Conservation (phyloP, 495 filamentous ascomycete species). For the Penicillium verhagenii region DNA sequence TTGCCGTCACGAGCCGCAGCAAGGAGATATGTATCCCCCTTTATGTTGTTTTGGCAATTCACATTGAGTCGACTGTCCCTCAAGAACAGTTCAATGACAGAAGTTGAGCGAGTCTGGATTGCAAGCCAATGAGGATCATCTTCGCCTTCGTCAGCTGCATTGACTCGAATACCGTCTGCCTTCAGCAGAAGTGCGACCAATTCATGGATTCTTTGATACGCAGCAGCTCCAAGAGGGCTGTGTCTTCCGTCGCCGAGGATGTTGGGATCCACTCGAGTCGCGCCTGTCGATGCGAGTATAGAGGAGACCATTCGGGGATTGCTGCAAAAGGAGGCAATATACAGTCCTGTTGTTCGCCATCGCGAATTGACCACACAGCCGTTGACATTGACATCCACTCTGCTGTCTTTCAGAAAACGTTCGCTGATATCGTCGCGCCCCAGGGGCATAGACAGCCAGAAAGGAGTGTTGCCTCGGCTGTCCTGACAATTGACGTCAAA, state of each 20-base stretch:
- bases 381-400: not conserved
- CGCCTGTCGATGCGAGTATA: not conserved
- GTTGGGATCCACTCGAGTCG: not conserved
- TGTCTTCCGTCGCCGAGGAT: not conserved
- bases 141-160: slow-evolving; percentile 4
- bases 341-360: not conserved
- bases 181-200: not conserved
- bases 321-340: not conserved
- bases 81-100: slow-evolving; percentile 4
- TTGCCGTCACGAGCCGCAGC: slow-evolving; percentile 2
- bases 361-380: too few relatives aligned
- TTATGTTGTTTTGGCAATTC: slow-evolving; percentile 11
- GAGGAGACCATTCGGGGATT: not conserved
- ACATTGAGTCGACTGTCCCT: slow-evolving; percentile 7
- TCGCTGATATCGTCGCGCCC: not conserved
- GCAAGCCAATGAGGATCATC: slow-evolving; percentile 9
- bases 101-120: slow-evolving; percentile 2
- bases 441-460: not conserved
- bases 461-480: not conserved
- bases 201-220: not conserved
- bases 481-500: not conserved
- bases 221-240: not conserved
- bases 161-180: slow-evolving; percentile 5
- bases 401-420: not conserved
- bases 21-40: slow-evolving; percentile 8